phyloP scores from a whole-genome alignment of 225 moss, liverwort and hornwort species.

The Neckera pumila region DNA sequence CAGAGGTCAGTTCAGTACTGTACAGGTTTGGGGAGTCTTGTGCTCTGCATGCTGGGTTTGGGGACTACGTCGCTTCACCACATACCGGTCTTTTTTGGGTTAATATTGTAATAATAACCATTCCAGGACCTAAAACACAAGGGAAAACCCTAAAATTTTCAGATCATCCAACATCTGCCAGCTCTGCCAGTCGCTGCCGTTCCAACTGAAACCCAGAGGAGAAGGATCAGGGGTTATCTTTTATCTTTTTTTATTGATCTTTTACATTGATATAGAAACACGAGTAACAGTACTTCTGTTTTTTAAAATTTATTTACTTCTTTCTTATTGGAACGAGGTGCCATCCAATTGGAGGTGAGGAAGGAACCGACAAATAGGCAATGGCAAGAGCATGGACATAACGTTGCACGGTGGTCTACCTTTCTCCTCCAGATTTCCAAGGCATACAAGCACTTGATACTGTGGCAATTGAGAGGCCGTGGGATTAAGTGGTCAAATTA shows the following conservation, averaged over 20 bases:
- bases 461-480: too few relatives aligned
- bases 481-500: too few relatives aligned
- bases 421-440: background rate
- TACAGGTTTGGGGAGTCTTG: background rate
- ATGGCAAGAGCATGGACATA: background rate
- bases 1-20: background rate
- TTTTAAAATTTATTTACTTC: background rate
- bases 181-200: background rate
- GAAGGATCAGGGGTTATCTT: background rate
- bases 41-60: background rate
- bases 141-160: background rate
- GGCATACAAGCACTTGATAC: too few relatives aligned
- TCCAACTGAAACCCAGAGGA: background rate
- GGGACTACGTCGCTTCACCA: background rate
- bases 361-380: background rate
- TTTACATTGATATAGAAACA: background rate
- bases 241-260: background rate
- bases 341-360: background rate
- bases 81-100: background rate
- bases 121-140: background rate
- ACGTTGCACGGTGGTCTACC: too few relatives aligned
- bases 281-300: too few relatives aligned
- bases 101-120: background rate
- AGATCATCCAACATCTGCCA: background rate
- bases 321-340: background rate